Percentiles rank a stretch among this genome's conserved stretches.
Evolutionary conservation across 139 green algal genomes (phyloP).

Genomic region (Medakamo hakoo): DNA sequence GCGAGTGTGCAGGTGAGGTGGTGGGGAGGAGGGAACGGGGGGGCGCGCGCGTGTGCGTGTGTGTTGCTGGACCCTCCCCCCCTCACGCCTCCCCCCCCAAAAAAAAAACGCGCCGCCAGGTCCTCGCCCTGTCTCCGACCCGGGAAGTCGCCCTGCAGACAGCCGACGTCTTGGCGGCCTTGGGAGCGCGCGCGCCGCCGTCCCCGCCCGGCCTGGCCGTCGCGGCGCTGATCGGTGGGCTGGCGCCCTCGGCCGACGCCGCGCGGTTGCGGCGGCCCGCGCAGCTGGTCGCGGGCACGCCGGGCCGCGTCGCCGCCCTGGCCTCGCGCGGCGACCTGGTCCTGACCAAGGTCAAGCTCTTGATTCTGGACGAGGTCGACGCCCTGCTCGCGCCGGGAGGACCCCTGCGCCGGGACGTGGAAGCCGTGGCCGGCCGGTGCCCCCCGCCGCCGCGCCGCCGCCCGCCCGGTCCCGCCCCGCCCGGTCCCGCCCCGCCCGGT

Average conservation of each 20-base stretch:
- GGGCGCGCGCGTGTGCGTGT: no score
- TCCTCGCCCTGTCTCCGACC: constrained; percentile 58
- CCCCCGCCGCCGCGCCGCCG: background rate
- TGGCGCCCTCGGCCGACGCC: constrained; percentile 40
- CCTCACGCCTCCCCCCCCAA: no score
- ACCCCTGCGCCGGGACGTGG: constrained; percentile 26
- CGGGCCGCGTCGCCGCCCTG: constrained; percentile 47
- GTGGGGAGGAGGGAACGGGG: no score
- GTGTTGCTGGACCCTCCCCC: no score
- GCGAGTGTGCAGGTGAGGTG: constrained; percentile 32
- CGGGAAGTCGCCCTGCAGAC: constrained; percentile 66
- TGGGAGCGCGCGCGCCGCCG: constrained; percentile 16
- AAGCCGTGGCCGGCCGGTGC: constrained; percentile 9
- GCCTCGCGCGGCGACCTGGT: constrained; percentile 26
- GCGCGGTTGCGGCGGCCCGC: constrained; percentile 31
- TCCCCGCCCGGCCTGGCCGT: constrained; percentile 15
- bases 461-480: no score
- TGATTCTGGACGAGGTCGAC: constrained; percentile 76
- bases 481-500: no score
- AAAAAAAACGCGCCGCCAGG: background rate
- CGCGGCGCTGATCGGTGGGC: constrained; percentile 42
- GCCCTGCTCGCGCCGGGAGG: constrained; percentile 44
- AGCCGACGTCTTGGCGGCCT: constrained; percentile 21
- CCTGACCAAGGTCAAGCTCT: constrained; percentile 8
- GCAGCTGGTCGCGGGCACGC: constrained; percentile 62